Evolutionary conservation across 768 basidiomycete genomes (phyloP), one percentile per base, ranked within the genome.

Genomic region (Suillus decipiens): DNA sequence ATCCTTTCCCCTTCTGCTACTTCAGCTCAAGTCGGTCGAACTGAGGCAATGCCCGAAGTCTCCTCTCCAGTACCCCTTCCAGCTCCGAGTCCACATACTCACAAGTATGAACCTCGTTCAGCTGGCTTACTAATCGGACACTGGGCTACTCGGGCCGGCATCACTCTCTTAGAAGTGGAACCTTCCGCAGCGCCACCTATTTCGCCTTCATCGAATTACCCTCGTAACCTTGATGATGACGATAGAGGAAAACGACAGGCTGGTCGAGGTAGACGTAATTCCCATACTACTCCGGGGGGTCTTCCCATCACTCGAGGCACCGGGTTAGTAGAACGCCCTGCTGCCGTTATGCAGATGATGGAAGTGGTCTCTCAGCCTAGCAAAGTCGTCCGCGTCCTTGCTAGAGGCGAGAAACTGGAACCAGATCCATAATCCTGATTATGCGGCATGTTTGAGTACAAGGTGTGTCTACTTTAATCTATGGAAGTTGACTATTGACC

Each of bases 331-430:
- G 92, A 93, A 71, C 85, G 90, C 22, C 89, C 90, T 0, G 84
- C 89, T 10, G 88, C 90, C 2, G 89, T 91, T 54, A 85, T 87
- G 81, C 87, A 89, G 5, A 90, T 93, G 89, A 91, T 90, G 89
- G 88, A 88, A 66, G 84, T 85, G 73, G 82, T 90, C 10, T 79
- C 87, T 24, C 88, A 90, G 66, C 88, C 89, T 8, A 88, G 84
- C 73, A 88, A 86, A 65, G 88, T 90, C 66, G 87, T 93, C 39
- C 81, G 91, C 31, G 88, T 94, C 34, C 84, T 94, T 64, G 90
- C 92, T 1, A 85, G 92, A 14, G 92, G 92, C 37, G 92, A 94
- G 81, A 92, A 93, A 75, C 75, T 94, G 60, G 91, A 94, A 48
- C 84, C 83, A 43, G 78, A 73, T 51, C 65, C 74, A 3, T 77